Conservation (phyloP, 306 rosid genomes). For the Trifolium pratense region DNA sequence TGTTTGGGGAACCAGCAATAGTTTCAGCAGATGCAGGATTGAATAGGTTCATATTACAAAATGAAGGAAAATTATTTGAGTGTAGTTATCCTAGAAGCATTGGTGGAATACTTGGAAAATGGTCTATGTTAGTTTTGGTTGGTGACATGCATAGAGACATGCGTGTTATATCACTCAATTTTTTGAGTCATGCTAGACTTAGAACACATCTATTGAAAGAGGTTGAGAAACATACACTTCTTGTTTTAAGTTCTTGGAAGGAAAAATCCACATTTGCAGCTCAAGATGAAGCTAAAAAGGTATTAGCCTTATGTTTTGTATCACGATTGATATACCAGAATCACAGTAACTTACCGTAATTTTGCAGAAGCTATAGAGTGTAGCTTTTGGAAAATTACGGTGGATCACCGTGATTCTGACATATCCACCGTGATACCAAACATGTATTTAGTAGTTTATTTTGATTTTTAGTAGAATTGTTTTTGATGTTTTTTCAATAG, state of each 20-base stretch:
- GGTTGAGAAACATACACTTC: conserved; percentile 74
- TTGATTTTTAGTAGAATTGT: background rate
- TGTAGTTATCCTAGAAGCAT: conserved; percentile 96
- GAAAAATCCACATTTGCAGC: conserved; percentile 70
- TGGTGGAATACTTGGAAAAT: conserved; percentile 94
- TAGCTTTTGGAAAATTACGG: no score
- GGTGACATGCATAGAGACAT: conserved; percentile 99
- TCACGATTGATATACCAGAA: no score
- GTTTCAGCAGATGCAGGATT: conserved; percentile 95
- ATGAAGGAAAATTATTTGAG: conserved; percentile 92
- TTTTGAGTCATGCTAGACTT: conserved; percentile 82
- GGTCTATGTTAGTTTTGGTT: conserved; percentile 98
- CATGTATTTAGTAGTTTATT: no score
- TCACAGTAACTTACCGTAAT: no score
- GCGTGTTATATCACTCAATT: conserved; percentile 85
- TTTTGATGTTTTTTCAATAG: background rate
- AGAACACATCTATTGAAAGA: conserved; percentile 72
- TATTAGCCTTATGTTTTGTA: no score
- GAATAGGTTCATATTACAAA: conserved; percentile 83
- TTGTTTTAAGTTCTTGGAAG: conserved; percentile 75
- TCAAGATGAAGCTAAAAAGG: conserved; percentile 94
- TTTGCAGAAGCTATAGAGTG: no score
- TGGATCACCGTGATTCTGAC: no score
- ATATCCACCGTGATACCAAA: no score
- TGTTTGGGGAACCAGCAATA: conserved; percentile 89